These are phyloP conservation scores for Talaromyces ruber DNA, from an alignment of 495 filamentous ascomycete genomes.

Conservation along the genomic window DNA sequence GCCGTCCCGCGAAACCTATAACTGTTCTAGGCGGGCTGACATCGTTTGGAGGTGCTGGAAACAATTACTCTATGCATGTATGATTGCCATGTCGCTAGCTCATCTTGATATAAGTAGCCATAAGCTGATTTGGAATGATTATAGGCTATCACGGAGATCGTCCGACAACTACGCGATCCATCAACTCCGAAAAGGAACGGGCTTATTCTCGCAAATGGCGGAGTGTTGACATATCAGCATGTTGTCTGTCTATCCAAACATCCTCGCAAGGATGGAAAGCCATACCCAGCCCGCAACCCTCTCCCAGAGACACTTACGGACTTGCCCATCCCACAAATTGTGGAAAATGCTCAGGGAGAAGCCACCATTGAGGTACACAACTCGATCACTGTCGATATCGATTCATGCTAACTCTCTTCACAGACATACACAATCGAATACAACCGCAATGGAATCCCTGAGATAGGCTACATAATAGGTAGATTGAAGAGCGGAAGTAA, in stretches of 20 bases:
- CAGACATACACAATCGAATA: conserved; percentile 51
- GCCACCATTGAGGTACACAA: conserved; percentile 40
- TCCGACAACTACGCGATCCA: conserved; percentile 32
- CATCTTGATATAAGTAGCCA: not conserved
- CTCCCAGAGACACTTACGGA: conserved; percentile 20
- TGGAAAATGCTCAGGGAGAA: conserved; percentile 30
- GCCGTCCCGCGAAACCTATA: conserved; percentile 31
- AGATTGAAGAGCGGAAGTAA: conserved; percentile 27
- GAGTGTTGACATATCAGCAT: conserved; percentile 45
- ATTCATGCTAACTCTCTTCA: not conserved
- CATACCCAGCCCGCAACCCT: conserved; percentile 32
- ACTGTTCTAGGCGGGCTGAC: conserved; percentile 48
- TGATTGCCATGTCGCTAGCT: conserved; percentile 1
- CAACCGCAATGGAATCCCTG: conserved; percentile 32
- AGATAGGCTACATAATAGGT: conserved; percentile 37
- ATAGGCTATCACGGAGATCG: conserved; percentile 41
- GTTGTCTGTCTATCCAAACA: conserved; percentile 37
- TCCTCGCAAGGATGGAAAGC: conserved; percentile 22
- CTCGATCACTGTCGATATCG: not conserved
- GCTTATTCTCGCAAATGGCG: conserved; percentile 48
- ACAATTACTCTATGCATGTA: conserved; percentile 55
- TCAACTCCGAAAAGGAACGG: conserved; percentile 23
- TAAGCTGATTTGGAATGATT: not conserved
- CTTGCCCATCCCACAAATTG: conserved; percentile 19
- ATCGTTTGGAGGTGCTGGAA: conserved; percentile 51